Percentiles rank a stretch among this genome's conserved stretches.
phyloP scores from a whole-genome alignment of 352 stramenopile species.

The Pythium sp. region DNA sequence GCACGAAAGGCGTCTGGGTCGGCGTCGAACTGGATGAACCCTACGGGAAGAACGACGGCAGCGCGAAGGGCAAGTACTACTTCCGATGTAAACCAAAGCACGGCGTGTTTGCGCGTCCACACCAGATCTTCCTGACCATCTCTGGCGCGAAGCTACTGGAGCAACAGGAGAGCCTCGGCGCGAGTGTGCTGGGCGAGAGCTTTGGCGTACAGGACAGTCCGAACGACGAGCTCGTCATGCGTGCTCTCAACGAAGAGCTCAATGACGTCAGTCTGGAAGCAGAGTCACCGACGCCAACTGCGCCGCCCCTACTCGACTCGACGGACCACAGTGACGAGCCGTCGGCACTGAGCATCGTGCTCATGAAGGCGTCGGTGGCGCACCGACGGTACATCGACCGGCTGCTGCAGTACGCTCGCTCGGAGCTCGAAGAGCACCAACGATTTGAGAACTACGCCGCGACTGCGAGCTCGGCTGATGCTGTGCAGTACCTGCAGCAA shows the following conservation, averaged over 20 bases:
- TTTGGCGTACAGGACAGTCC: slow-evolving; percentile 17
- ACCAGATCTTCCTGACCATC: slow-evolving; percentile 75
- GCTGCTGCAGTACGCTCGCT: slow-evolving; percentile 59
- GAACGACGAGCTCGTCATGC: slow-evolving; percentile 28
- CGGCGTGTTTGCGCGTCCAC: slow-evolving; percentile 73
- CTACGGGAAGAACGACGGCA: slow-evolving; percentile 82
- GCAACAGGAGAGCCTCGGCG: slow-evolving; percentile 33
- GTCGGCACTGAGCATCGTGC: slow-evolving; percentile 61
- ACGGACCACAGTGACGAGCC: slow-evolving; percentile 37
- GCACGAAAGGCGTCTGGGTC: slow-evolving; percentile 71
- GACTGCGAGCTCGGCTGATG: slow-evolving; percentile 77
- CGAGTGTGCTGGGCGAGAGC: slow-evolving; percentile 11
- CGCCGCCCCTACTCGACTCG: slow-evolving; percentile 18
- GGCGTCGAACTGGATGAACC: slow-evolving; percentile 77
- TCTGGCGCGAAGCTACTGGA: slow-evolving; percentile 50
- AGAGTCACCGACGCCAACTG: slow-evolving; percentile 24
- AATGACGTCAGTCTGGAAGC: slow-evolving; percentile 18
- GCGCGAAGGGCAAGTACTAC: slow-evolving; percentile 76
- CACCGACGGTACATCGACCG: slow-evolving; percentile 74
- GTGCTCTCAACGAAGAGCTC: slow-evolving; percentile 23
- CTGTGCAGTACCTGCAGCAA: slow-evolving; percentile 84
- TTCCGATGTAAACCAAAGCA: slow-evolving; percentile 78
- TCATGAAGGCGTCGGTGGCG: slow-evolving; percentile 52
- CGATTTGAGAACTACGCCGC: slow-evolving; percentile 71
- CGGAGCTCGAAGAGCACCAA: slow-evolving; percentile 75